Conservation (phyloP, 2,329 filamentous ascomycete genomes). For the Botrytis galanthina region DNA sequence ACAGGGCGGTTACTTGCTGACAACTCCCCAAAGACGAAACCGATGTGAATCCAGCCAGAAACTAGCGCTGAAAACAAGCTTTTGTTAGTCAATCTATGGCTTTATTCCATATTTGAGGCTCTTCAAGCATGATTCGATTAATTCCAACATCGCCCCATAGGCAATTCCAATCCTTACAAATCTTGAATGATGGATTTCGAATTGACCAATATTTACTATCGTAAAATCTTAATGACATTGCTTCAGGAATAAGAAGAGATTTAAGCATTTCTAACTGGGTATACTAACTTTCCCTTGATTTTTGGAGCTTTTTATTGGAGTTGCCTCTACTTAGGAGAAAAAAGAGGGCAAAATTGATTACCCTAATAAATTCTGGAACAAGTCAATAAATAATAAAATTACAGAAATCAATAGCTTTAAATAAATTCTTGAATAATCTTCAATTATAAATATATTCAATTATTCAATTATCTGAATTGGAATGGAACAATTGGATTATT, state of each 20-base stretch:
- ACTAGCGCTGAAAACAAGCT: neutral
- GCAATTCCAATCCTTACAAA: neutral
- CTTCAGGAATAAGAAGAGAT: neutral
- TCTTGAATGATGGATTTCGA: neutral
- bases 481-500: no score
- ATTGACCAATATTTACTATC: neutral
- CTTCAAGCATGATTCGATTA: neutral
- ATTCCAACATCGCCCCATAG: no score
- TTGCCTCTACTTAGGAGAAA: no score
- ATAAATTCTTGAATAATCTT: no score
- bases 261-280: no score
- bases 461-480: no score
- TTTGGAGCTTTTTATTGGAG: neutral
- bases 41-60: neutral
- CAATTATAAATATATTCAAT: no score
- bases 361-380: no score
- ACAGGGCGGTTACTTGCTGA: rapidly evolving
- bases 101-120: neutral
- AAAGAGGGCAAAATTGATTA: no score
- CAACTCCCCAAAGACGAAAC: neutral
- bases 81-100: neutral
- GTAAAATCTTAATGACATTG: neutral
- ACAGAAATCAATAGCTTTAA: no score
- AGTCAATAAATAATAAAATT: no score
- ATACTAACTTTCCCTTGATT: no score